Percentiles rank a stretch among this genome's conserved stretches.
Evolutionary conservation across 2,329 filamentous ascomycete genomes (phyloP).

Genomic region (Xylariaceae sp.): DNA sequence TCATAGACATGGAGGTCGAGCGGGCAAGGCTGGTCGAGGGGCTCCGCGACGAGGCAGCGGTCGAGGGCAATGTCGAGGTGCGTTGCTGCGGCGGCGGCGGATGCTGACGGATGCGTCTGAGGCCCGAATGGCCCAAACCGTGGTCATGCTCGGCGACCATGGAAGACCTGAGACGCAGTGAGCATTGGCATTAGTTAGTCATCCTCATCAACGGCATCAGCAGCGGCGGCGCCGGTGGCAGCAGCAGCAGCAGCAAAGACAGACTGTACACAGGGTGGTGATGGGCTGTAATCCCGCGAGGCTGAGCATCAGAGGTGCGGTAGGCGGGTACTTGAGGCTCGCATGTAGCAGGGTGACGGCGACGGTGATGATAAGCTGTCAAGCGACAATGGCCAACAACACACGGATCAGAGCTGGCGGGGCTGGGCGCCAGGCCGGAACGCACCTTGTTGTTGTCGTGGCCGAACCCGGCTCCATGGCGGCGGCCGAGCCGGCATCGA

Average conservation of each 20-base stretch:
- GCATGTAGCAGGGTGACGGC: too few species aligned
- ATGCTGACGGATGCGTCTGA: conserved; percentile 89
- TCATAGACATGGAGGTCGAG: conserved; percentile 63
- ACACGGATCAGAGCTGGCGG: too few species aligned
- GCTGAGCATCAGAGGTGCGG: too few species aligned
- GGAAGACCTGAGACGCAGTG: conserved; percentile 54
- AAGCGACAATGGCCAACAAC: too few species aligned
- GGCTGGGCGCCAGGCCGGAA: conserved; percentile 8
- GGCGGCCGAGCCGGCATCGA: conserved; percentile 59
- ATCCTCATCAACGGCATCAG: too few species aligned
- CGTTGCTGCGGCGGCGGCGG: conserved; percentile 47
- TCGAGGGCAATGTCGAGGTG: conserved; percentile 55
- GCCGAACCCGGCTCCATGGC: conserved; percentile 60
- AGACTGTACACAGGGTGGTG: too few species aligned
- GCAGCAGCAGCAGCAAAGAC: too few species aligned
- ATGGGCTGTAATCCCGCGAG: too few species aligned
- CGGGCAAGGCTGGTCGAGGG: conserved; percentile 52
- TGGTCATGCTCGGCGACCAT: conserved; percentile 82
- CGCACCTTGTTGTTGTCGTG: conserved; percentile 72
- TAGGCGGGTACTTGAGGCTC: too few species aligned
- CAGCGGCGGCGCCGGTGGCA: too few species aligned
- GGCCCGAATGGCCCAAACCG: conserved; percentile 74
- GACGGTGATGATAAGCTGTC: too few species aligned
- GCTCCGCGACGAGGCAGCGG: conserved; percentile 57
- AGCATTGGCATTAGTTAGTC: conserved; percentile 15